Base-by-base conservation (phyloP, 257 asterid species). In the Solanum ahanhuiri region DNA sequence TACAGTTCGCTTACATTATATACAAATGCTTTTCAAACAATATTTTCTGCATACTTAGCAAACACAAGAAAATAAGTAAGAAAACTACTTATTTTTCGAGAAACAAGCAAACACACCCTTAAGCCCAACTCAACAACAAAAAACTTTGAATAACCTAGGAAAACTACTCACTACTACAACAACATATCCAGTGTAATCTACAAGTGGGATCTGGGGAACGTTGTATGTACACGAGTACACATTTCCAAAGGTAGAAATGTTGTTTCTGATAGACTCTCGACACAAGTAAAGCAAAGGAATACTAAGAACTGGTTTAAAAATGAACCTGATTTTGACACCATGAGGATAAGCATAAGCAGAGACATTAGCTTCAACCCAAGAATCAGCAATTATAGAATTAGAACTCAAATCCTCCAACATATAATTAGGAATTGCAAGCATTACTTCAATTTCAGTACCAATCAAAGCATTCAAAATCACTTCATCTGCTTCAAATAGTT, bases 341-440 rank as follows among this genome's bases (percentile, higher is more conserved):
- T 87, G 87, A 45, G 88, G 75, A 41, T 88, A 90, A 30, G 67
- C 86, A 69, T 88, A 90, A 4, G 75, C 43, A 30, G 89, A 43
- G 25, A 90, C 77, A 85, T 88, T 90, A 45, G 51, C 82, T 83
- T 81, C 84, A 35, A 90, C 92, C 90, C 91, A 90, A 30, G 71
- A 28, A 71, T 83, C 87, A 67, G 91, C 91, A 75, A 75, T 48
- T 12, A 43, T n/a, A 79, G 77, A 3, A 51, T 88, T 89, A 45
- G 83, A 48, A 88, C 88, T 90, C 89, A 90, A 88, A 85, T 14
- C 83, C 25, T 28, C 71, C 71, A 90, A 88, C 85, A 85, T 89
- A 3, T 51, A 86, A 81, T 90, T 90, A 25, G 92, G 92, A 39
- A 90, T 90, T 82, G 89, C 92, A 37, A 90, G 67, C 92, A 90